Evolutionary conservation across 768 basidiomycete genomes (phyloP), one percentile per base, ranked within the genome.

Genomic region (Rhizopogon salebrosus): DNA sequence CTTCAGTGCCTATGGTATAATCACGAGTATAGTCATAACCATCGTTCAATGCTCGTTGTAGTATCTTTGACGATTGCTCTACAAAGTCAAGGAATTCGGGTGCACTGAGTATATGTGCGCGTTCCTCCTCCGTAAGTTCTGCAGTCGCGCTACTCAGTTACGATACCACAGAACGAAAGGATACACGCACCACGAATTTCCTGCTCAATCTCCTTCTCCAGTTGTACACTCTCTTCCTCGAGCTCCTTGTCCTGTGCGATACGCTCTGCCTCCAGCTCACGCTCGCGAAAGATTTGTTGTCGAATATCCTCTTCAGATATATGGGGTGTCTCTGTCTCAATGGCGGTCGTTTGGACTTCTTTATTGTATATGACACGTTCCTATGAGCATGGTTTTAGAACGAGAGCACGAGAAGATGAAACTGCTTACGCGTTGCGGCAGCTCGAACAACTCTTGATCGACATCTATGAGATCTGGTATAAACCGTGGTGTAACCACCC

Each of bases 1-100:
- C 79, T 64, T 94, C 92, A 6, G 91, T 75, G 23, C 87, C 89
- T 46, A 95, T 81, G n/a, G 89, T 90, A 64, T 99, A 99, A 71
- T 99, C 97, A 31, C 89, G 85, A 59, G 93, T 92, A 62, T 98
- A 98, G 67, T 99, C 97, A 67, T 99, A 99, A 24, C 83, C 83
- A 62, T 98, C 97, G 63, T 91, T 97, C 56, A 98, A 71, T 20
- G 95, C 97, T 46, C 97, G 79, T 66, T 98, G 92, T 10, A 98
- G 83, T 41, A 98, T 93, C 72, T 95, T 95, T 20, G 91, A 92
- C 8, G 92, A 95, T 60, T 89, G 84, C 64, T 97, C 93, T 14
- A 99, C 85, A 67, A 99, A 99, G 57, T 93, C 89, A 14, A 90
- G 70, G 66, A 98, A 98, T 63, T 94, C 92, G 0, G 94, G 91